Percentiles rank a stretch among this genome's conserved stretches.
These are phyloP conservation scores for Epichloe amarillans DNA, from an alignment of 2,329 filamentous ascomycete genomes.

Conservation along the genomic window DNA sequence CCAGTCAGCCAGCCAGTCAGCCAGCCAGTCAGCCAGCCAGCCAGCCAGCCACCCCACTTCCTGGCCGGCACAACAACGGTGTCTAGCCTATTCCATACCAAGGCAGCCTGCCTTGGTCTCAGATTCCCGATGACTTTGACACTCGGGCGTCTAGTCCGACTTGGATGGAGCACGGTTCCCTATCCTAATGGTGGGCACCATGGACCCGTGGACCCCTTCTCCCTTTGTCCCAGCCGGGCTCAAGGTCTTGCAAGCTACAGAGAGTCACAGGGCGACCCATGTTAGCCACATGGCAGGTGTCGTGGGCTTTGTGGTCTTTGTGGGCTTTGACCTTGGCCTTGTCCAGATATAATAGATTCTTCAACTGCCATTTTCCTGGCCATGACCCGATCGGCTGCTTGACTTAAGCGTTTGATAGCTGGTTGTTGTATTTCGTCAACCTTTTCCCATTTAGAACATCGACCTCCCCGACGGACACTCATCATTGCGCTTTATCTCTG, in stretches of 20 bases:
- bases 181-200: conserved; percentile 1
- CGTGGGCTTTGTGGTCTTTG: neutral
- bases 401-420: neutral
- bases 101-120: conserved; percentile 10
- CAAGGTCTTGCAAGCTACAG: neutral
- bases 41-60: neutral
- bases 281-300: too few relatives aligned
- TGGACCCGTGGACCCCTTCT: conserved; percentile 1
- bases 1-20: neutral
- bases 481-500: too few relatives aligned
- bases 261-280: neutral
- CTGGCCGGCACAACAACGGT: neutral
- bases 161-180: conserved; percentile 5
- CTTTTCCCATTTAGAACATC: neutral
- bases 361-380: neutral
- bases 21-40: too few relatives aligned
- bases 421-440: neutral
- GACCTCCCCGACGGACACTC: too few relatives aligned
- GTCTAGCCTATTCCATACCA: conserved; percentile 1
- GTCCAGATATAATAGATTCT: neutral
- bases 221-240: conserved; percentile 1
- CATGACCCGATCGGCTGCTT: neutral
- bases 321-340: neutral
- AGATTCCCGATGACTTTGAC: conserved; percentile 8
- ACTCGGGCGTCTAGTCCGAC: conserved; percentile 2